Conservation (phyloP, 106 monocot species). For the Dioscorea zingiberensis region DNA sequence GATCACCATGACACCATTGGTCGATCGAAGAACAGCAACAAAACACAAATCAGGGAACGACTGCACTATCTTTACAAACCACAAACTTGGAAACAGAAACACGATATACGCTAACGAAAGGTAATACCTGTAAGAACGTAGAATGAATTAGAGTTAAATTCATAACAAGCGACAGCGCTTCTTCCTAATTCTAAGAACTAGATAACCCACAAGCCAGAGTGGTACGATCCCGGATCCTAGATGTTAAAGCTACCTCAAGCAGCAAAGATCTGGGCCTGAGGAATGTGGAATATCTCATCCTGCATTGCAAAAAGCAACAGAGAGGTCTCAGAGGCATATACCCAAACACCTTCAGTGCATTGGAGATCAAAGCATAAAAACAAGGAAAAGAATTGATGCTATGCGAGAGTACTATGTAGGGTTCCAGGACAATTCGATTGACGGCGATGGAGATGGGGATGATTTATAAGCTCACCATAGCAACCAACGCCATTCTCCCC, state of each 20-base stretch:
- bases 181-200: neutral
- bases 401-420: conserved; percentile 65
- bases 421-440: conserved; percentile 60
- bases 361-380: neutral
- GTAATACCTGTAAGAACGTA: conserved; percentile 64
- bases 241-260: conserved; percentile 63
- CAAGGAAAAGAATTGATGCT: neutral
- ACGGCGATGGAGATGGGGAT: conserved; percentile 69
- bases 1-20: conserved; percentile 62
- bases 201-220: conserved; percentile 84
- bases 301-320: conserved; percentile 12
- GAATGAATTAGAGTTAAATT: neutral
- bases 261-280: conserved; percentile 73
- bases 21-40: conserved; percentile 62
- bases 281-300: conserved; percentile 97
- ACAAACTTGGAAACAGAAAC: conserved; percentile 71
- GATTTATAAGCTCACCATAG: conserved; percentile 46
- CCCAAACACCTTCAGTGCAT: conserved; percentile 12
- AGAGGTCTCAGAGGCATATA: conserved; percentile 3
- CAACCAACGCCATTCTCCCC: conserved; percentile 52
- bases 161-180: too few relatives aligned
- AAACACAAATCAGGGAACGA: conserved; percentile 58
- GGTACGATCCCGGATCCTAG: conserved; percentile 98
- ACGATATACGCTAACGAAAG: conserved; percentile 70
- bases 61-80: conserved; percentile 23